Base-by-base conservation (phyloP, 2,329 filamentous ascomycete species). In the Pseudogymnoascus sp. region DNA sequence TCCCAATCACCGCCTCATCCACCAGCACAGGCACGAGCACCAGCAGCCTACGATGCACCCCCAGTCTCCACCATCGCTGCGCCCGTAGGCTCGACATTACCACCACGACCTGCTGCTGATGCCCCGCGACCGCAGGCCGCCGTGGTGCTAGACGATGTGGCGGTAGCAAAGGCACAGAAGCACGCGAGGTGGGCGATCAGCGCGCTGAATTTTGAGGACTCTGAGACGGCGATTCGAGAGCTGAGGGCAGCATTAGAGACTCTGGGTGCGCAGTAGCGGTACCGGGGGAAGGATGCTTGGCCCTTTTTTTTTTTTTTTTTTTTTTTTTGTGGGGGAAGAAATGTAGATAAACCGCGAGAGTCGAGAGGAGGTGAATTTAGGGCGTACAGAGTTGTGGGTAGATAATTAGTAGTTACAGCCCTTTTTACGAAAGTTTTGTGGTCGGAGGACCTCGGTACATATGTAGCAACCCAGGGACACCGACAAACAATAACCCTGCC, bases 121-220 rank as follows among this genome's bases (percentile, higher is more conserved):
- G 61, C 21, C 58, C 61, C 61, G 31, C 36, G 13, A 26, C 47
- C 47, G 26, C 47, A 54, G n/a, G 47, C 47, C 17, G 26, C 47
- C 3, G 47, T 54, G 8, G 31, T 59, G 33, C 33, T 75, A 9
- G 90, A 96, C 65, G 87, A 92, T 66, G 77, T 81, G 63, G 80
- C 88, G 0, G 87, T 97, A 36, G 78, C 84, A 36, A 83, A 86
- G 68, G 93, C 94, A 4, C 92, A 96, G 73, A 99, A 97, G 72
- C 94, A 97, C 76, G 92, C 93, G 1, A 92, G 91, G 69, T 99
- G 91, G 90, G 94, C 94, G 0, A 96, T 97, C 41, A 97, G 92
- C 9, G 94, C 94, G 0, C 77, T 99, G 57, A 96, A 97, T 69
- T 99, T 99, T 74, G 94, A 99, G 68, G 94, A 99, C 72, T 89